phyloP scores from a whole-genome alignment of 768 basidiomycete species.

The Crassisporium funariophilum region DNA sequence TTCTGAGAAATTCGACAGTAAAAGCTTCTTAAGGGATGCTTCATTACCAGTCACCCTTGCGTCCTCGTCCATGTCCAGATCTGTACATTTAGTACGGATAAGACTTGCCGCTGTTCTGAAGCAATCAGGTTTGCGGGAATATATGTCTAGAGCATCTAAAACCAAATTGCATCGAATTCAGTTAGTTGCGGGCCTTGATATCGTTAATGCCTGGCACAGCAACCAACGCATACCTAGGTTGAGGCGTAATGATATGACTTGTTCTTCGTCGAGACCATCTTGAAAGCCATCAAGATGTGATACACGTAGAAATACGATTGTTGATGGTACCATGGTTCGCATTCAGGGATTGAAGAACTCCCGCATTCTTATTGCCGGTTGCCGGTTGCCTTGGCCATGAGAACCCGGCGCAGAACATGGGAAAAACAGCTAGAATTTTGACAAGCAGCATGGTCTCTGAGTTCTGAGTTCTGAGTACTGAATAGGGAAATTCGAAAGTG shows the following conservation, averaged over 20 bases:
- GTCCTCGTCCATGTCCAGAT: slow-evolving; percentile 60
- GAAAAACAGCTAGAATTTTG: background rate
- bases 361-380: too few species aligned
- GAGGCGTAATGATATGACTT: slow-evolving; percentile 6
- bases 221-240: slow-evolving; percentile 13
- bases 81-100: slow-evolving; percentile 54
- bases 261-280: slow-evolving; percentile 2
- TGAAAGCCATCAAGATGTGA: background rate
- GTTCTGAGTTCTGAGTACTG: too few species aligned
- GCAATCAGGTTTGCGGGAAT: slow-evolving; percentile 58
- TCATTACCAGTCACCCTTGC: slow-evolving; percentile 59
- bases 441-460: too few species aligned
- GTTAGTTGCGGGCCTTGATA: too few species aligned
- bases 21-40: background rate
- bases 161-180: background rate
- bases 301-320: too few species aligned
- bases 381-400: background rate
- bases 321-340: too few species aligned
- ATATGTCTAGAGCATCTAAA: slow-evolving; percentile 43
- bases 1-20: background rate
- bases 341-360: too few species aligned
- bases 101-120: slow-evolving; percentile 53
- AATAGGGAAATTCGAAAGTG: too few species aligned
- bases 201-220: too few species aligned
- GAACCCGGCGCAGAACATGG: background rate